Conservation (phyloP, 2,329 filamentous ascomycete genomes). For the Penicillium psychrosexuale region DNA sequence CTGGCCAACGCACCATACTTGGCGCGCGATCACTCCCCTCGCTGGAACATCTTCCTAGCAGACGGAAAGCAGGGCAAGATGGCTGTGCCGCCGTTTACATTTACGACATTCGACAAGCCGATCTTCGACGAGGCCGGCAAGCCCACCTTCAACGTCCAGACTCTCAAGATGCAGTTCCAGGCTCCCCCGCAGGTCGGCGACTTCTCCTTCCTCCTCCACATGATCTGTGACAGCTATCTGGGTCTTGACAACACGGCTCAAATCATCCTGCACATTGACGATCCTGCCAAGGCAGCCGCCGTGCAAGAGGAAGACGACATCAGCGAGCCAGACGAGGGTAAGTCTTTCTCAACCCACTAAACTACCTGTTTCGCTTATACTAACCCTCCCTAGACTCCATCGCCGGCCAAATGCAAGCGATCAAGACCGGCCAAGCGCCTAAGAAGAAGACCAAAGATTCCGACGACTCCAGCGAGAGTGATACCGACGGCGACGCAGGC, state of each 20-base stretch:
- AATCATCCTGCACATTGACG: slow-evolving; percentile 83
- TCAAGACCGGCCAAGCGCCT: slow-evolving; percentile 65
- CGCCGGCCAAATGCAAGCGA: slow-evolving; percentile 83
- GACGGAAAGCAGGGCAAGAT: slow-evolving; percentile 95
- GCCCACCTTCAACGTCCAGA: slow-evolving; percentile 93
- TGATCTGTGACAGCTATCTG: slow-evolving; percentile 91
- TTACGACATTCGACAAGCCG: slow-evolving; percentile 85
- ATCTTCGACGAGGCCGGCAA: slow-evolving; percentile 75
- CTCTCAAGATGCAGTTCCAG: slow-evolving; percentile 94
- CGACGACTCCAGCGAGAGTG: slow-evolving; percentile 62
- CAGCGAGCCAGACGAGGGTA: slow-evolving; percentile 96
- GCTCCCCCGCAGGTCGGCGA: slow-evolving; percentile 87
- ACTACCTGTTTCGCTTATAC: slow-evolving; percentile 5
- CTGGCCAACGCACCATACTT: slow-evolving; percentile 90
- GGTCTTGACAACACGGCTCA: slow-evolving; percentile 92
- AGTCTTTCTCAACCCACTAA: slow-evolving; percentile 37
- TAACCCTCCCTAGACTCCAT: slow-evolving; percentile 64
- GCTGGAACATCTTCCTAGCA: slow-evolving; percentile 92
- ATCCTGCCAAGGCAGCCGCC: slow-evolving; percentile 77
- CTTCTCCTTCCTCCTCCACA: slow-evolving; percentile 91
- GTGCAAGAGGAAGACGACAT: slow-evolving; percentile 90
- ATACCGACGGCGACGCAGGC: slow-evolving; percentile 61
- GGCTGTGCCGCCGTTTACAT: slow-evolving; percentile 94
- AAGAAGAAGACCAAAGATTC: slow-evolving; percentile 55
- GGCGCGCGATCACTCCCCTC: slow-evolving; percentile 80